These are phyloP conservation scores for Microcyclospora pomicola DNA, from an alignment of 2,329 filamentous ascomycete genomes.

Conservation along the genomic window DNA sequence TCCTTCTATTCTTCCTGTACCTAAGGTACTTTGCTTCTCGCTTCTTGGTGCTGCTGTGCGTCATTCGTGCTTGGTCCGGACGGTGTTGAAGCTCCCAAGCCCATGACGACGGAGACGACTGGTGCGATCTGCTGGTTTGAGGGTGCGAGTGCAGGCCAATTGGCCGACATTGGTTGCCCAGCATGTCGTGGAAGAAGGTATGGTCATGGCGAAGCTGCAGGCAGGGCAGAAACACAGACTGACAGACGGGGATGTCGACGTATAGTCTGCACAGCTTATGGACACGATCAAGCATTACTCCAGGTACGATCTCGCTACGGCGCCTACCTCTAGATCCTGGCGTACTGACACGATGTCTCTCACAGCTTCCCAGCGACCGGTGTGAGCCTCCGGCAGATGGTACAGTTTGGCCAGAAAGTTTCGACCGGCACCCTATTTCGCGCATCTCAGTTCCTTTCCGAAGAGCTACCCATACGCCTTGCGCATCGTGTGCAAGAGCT, in stretches of 20 bases:
- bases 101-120: too few species aligned
- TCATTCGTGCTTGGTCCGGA: too few species aligned
- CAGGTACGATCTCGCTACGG: not conserved
- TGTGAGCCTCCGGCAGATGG: slow-evolving; percentile 95
- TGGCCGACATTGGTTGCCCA: slow-evolving; percentile 9
- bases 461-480: slow-evolving; percentile 91
- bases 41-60: too few species aligned
- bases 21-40: too few species aligned
- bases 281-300: slow-evolving; percentile 21
- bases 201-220: slow-evolving; percentile 2
- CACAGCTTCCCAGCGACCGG: slow-evolving; percentile 89
- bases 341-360: not conserved
- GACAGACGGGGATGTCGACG: slow-evolving; percentile 6
- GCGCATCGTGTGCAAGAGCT: slow-evolving; percentile 95
- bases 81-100: too few species aligned
- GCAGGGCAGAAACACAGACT: slow-evolving; percentile 1
- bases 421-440: slow-evolving; percentile 90
- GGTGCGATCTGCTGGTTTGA: too few species aligned
- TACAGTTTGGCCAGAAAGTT: slow-evolving; percentile 90
- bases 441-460: slow-evolving; percentile 93
- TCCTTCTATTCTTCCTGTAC: too few species aligned
- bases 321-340: not conserved
- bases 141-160: slow-evolving; percentile 1
- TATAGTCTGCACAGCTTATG: slow-evolving; percentile 14
- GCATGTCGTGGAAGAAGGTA: slow-evolving; percentile 21